Percentiles rank a stretch among this genome's conserved stretches.
Evolutionary conservation across 1,139 yeast species (phyloP).

Genomic region (Geotrichum citri-aurantii): DNA sequence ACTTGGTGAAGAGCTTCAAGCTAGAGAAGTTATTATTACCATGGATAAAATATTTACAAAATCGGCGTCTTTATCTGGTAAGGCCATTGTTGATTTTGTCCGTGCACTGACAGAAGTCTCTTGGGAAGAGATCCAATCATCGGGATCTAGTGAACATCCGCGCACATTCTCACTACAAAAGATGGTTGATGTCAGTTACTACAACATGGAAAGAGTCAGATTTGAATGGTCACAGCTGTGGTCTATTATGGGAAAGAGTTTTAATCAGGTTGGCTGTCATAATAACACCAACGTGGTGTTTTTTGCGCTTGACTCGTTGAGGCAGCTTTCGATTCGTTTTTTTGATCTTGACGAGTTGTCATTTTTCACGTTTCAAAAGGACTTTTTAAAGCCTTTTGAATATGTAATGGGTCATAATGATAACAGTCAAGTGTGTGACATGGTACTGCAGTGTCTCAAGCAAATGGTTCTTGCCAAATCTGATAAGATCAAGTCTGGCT

Average conservation of each 20-base stretch:
- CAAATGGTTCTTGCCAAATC: conserved; percentile 81
- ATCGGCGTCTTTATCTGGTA: conserved; percentile 73
- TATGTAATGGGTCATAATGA: conserved; percentile 65
- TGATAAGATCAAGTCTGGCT: conserved; percentile 77
- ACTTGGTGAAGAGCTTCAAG: conserved; percentile 55
- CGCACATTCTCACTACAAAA: conserved; percentile 89
- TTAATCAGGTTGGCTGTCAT: conserved; percentile 80
- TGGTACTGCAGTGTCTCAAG: conserved; percentile 85
- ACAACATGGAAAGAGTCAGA: conserved; percentile 93
- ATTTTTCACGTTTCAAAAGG: conserved; percentile 93
- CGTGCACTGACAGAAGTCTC: conserved; percentile 83
- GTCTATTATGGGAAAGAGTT: conserved; percentile 88
- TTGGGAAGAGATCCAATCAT: conserved; percentile 83
- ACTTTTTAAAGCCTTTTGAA: conserved; percentile 86
- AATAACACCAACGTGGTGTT: conserved; percentile 69
- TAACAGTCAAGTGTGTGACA: conserved; percentile 69
- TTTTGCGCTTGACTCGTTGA: conserved; percentile 87
- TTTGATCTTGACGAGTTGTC: conserved; percentile 89
- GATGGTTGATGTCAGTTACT: conserved; percentile 94
- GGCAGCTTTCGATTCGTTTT: conserved; percentile 89
- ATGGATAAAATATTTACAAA: conserved; percentile 85
- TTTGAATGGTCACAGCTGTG: conserved; percentile 96
- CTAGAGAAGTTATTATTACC: conserved; percentile 75
- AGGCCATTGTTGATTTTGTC: conserved; percentile 81
- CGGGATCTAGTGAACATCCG: conserved; percentile 76